A percentile compares a stretch with the other conserved stretches of the same genome.
Evolutionary conservation across 306 rosid genomes (phyloP).

Genomic region (Cucumis hystrix): DNA sequence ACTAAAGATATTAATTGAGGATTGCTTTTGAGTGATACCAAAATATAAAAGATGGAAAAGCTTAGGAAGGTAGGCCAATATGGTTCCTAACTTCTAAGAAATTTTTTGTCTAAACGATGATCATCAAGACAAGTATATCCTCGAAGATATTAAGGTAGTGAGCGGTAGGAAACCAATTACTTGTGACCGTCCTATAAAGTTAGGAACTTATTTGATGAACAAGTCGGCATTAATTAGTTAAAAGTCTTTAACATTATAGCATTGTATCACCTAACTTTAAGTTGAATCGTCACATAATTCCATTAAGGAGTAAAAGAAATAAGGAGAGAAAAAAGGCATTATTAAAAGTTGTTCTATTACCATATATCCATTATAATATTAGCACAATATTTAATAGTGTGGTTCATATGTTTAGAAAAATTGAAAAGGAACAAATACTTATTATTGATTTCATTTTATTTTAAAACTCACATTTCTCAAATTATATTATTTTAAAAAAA

Average conservation of each 20-base stretch:
- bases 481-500: too few relatives aligned
- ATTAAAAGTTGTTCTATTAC: too few relatives aligned
- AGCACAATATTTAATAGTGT: too few relatives aligned
- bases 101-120: background rate
- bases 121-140: background rate
- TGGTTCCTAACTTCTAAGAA: background rate
- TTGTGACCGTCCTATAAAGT: background rate
- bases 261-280: background rate
- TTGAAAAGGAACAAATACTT: too few relatives aligned
- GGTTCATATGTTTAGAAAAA: too few relatives aligned
- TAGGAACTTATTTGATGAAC: background rate
- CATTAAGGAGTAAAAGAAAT: too few relatives aligned
- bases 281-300: too few relatives aligned
- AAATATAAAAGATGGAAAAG: background rate
- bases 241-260: background rate
- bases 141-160: background rate
- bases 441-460: too few relatives aligned
- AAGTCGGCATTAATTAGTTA: background rate
- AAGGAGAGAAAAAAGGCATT: too few relatives aligned
- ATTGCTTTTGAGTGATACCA: background rate
- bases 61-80: background rate
- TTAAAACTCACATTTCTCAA: too few relatives aligned
- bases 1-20: background rate
- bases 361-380: too few relatives aligned
- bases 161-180: background rate